Evolutionary conservation across 2,329 filamentous ascomycete genomes (phyloP), one percentile per base, ranked within the genome.

Genomic region (Sphaerulina vaccinii): DNA sequence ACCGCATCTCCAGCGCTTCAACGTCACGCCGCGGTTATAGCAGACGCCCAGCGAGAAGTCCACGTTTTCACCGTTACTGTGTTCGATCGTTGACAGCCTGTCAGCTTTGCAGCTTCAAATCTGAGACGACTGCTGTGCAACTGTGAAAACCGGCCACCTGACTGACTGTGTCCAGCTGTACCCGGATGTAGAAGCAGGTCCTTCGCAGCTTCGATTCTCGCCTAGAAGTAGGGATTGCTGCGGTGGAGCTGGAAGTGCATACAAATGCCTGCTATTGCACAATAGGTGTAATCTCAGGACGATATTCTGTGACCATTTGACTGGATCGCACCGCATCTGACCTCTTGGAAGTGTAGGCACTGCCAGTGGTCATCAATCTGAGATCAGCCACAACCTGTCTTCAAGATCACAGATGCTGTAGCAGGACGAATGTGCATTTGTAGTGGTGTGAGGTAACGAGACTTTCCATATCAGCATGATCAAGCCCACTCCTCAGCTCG

Each of bases 1-100:
- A 24, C 27, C 18, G 24, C 41, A n/a, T n/a, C n/a, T n/a, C n/a
- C n/a, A 21, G 42, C 42, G 27, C 43, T 15, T 3, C 35, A 15
- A 40, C 49, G 36, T 38, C 45, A 55, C 36, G 24, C 41, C 49
- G 40, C 27, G 46, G 40, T 39, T 35, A 22, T 39, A 44, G 51
- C 39, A 39, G 45, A 41, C 40, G 39, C 32, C 36, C 39, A 15
- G 38, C 24, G 21, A 21, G 27, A 42, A 41, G 52, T 24, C 54
- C 54, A 53, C 50, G 54, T 53, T 52, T 35, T 51, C 44, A 46
- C 33, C 44, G 39, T 37, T 45, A 32, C 51, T 52, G 41, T 45
- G 48, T 52, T 46, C 47, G 35, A 53, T 53, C 40, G 24, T 44
- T 53, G 52, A 49, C 52, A 54, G 35, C 52, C 52, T 55, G 51